Base-by-base conservation (phyloP, 805 yeast genomes). In the Nakazawaea ambrosiae region DNA sequence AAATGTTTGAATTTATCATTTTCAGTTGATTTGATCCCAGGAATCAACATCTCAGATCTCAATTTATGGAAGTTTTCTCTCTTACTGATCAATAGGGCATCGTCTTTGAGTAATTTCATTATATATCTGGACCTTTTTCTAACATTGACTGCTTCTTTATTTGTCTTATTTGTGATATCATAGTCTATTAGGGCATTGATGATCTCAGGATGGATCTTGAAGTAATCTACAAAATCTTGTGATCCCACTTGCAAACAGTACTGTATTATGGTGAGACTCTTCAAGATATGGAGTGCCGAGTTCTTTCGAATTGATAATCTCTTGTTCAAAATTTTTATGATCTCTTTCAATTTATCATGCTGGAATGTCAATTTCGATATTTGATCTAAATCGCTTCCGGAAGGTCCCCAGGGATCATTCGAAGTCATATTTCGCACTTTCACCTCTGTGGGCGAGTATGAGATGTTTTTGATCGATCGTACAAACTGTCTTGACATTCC, bases 231-330 rank as follows among this genome's bases (percentile, higher is more conserved):
- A 50, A 75, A 75, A 14, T 62, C 70, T 20, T 49, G 51, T 0
- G 81, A 71, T 0, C 83, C 83, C 27, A 73, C 69, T 40, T 75
- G 68, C 15, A 75, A 44, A 24, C 75, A 47, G 42, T 71, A 76
- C 23, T 70, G 60, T 3, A 75, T 57, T 11, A 78, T 65, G 0
- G 82, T 72, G 14, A 76, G 50, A 2, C 75, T 64, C 49, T 77
- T 78, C 36, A 74, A 48, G 0, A 73, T 48, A 23, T 59, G 64
- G 8, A 64, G 46, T 47, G 70, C 58, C 33, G 61, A 57, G 23
- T 52, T 58, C 16, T 50, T 33, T 18, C 41, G 42, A 28, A 54
- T 23, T 12, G 50, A 51, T 4, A 77, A 44, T 32, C 74, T 53
- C 45, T 66, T 72, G 15, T 50, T 50, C 4, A 78, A 42, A 5